Evolutionary conservation across 1,284 basidiomycete genomes (phyloP).

Genomic region (Ustilago shanxiensis): DNA sequence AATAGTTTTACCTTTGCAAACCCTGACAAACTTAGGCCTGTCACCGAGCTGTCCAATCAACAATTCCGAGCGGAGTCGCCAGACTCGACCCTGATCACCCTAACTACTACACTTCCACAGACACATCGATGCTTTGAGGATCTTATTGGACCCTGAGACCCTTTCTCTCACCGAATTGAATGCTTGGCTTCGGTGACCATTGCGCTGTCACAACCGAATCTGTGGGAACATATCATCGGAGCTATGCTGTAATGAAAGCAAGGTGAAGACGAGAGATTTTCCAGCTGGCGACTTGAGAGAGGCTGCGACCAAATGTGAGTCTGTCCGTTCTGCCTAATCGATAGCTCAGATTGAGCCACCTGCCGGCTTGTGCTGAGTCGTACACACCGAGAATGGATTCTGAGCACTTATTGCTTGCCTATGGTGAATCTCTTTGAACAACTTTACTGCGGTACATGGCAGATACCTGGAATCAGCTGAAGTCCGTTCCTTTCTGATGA

Average conservation of each 20-base stretch:
- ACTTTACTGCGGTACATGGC: too few relatives aligned
- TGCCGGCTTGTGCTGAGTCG: neutral
- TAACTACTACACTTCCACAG: neutral
- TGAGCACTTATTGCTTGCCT: too few relatives aligned
- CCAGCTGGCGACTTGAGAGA: too few relatives aligned
- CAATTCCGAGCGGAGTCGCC: slow-evolving; percentile 10
- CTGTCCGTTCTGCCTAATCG: neutral
- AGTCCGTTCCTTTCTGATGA: too few relatives aligned
- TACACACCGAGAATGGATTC: neutral
- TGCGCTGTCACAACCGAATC: neutral
- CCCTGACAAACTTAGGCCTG: neutral
- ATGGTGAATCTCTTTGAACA: too few relatives aligned
- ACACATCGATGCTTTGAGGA: neutral
- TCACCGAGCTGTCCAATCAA: slow-evolving; percentile 11
- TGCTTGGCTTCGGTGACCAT: neutral
- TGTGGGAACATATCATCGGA: neutral
- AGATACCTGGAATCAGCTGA: too few relatives aligned
- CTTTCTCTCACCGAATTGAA: neutral
- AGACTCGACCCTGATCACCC: neutral
- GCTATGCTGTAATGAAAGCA: neutral
- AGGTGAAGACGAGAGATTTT: neutral
- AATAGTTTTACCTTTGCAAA: neutral
- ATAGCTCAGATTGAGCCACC: neutral
- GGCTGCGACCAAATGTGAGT: neutral
- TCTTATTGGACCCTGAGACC: slow-evolving; percentile 3